Evolutionary conservation across 2,329 filamentous ascomycete species (phyloP), one percentile per base, ranked within the genome.

Genomic region (Colletotrichum nymphaeae): DNA sequence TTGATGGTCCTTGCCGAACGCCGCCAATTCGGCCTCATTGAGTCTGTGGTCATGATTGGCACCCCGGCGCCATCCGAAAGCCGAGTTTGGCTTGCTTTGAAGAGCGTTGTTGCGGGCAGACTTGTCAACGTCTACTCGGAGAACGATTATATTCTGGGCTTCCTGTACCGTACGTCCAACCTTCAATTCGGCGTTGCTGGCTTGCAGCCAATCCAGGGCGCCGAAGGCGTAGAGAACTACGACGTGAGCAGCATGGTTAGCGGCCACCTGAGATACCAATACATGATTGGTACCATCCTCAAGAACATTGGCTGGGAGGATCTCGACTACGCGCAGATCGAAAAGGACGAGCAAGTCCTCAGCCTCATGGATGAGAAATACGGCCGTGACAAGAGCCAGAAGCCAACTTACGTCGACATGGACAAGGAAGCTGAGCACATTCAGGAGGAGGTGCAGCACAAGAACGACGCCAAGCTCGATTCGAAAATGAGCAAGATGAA

Each of bases 101-200:
- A 94, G 75, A 93, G 91, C 72, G 93, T 96, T 2, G 94, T 97
- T 4, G 89, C 91, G 53, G 95, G 95, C 0, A 91, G 95, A 26
- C 86, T 98, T n/a, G 88, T 98, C 79, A 98, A 98, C 77, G 95
- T 97, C 4, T 98, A 93, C 81, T 97, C 94, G 1, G 91, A 93
- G 64, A 94, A 94, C 59, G 96, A 98, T 81, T 95, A 94, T 76
- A 91, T 98, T 28, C 91, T 98, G 2, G 95, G 92, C 1, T 97
- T 98, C 80, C 86, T 98, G 52, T 97, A 96, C 81, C 92, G 96
- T 63, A 94, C 91, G 3, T 94, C 93, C 67, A 95, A 93, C 76
- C 89, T 96, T 63, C 92, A 97, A 76, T 92, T 93, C 74, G 95
- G 96, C 2, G 88, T 98, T 42, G 95, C 95, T 0, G 96, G 96